Evolutionary conservation across 1,284 basidiomycete species (phyloP).

Genomic region (Cryptococcus sp.): DNA sequence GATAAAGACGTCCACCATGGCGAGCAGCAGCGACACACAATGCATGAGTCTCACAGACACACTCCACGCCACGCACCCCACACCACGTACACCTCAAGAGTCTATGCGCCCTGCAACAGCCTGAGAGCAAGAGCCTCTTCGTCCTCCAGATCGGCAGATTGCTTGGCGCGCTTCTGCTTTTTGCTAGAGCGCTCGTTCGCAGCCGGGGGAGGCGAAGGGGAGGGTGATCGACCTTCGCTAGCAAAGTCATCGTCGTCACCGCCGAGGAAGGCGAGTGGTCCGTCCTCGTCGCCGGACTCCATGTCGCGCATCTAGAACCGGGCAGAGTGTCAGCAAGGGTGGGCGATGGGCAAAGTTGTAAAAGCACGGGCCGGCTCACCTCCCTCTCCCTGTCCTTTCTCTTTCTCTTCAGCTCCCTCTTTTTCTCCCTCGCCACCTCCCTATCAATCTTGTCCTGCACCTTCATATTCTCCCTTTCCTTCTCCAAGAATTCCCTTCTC

Average conservation of each 20-base stretch:
- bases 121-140: constrained; percentile 48
- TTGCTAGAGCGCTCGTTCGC: constrained; percentile 9
- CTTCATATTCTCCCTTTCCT: constrained; percentile 67
- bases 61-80: no score
- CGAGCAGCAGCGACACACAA: no score
- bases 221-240: constrained; percentile 11
- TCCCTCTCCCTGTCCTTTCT: constrained; percentile 79
- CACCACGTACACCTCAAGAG: no score
- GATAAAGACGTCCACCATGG: no score
- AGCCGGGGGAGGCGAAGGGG: constrained; percentile 15
- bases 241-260: constrained; percentile 18
- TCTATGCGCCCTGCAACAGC: constrained; percentile 31
- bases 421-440: constrained; percentile 80
- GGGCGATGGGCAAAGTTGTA: background rate
- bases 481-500: constrained; percentile 66
- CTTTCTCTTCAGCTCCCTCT: constrained; percentile 76
- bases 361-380: constrained; percentile 32
- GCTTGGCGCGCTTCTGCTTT: constrained; percentile 18
- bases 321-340: background rate
- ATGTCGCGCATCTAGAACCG: constrained; percentile 5
- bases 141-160: constrained; percentile 34
- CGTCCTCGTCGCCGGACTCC: constrained; percentile 14
- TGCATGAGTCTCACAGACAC: no score
- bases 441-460: constrained; percentile 72
- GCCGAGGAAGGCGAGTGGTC: constrained; percentile 23